A percentile compares a stretch with the other conserved stretches of the same genome.
Conservation (phyloP, 495 filamentous ascomycete species). For the Aspergillus olivimuriae region DNA sequence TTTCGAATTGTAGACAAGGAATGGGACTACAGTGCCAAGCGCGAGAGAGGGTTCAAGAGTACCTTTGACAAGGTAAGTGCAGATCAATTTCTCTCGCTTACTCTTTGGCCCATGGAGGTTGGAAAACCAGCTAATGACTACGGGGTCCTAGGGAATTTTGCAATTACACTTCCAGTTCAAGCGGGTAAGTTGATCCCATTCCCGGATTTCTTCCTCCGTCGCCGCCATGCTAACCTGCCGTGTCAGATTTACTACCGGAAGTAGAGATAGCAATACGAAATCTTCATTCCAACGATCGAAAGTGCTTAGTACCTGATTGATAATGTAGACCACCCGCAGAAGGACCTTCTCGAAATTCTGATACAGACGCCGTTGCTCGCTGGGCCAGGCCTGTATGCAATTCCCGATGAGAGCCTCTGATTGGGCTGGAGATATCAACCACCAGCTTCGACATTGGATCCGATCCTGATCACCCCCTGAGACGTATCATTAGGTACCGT, state of each 20-base stretch:
- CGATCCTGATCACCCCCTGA: constrained; percentile 7
- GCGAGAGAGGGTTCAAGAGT: constrained; percentile 90
- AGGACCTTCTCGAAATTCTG: no score
- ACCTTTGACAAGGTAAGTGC: constrained; percentile 89
- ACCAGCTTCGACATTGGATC: constrained; percentile 7
- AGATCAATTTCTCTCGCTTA: constrained; percentile 5
- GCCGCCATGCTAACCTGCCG: constrained; percentile 14
- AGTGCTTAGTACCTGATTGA: background rate
- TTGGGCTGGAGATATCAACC: constrained; percentile 15
- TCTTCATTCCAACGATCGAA: background rate
- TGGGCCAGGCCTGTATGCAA: no score
- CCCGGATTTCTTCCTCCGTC: no score
- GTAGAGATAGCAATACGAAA: constrained; percentile 3
- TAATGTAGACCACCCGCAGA: no score
- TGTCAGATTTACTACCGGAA: constrained; percentile 37
- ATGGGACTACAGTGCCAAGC: constrained; percentile 97
- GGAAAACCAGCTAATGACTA: constrained; percentile 13
- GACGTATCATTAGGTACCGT: constrained; percentile 21
- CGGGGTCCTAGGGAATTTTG: constrained; percentile 79
- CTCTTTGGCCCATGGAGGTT: no score
- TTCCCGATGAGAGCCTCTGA: background rate
- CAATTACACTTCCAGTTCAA: constrained; percentile 99
- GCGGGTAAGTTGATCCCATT: constrained; percentile 43
- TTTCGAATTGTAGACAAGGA: constrained; percentile 98
- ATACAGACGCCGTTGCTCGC: no score